phyloP scores from a whole-genome alignment of 73 alveolate genomes.

The Symbiodinium pilosum region DNA sequence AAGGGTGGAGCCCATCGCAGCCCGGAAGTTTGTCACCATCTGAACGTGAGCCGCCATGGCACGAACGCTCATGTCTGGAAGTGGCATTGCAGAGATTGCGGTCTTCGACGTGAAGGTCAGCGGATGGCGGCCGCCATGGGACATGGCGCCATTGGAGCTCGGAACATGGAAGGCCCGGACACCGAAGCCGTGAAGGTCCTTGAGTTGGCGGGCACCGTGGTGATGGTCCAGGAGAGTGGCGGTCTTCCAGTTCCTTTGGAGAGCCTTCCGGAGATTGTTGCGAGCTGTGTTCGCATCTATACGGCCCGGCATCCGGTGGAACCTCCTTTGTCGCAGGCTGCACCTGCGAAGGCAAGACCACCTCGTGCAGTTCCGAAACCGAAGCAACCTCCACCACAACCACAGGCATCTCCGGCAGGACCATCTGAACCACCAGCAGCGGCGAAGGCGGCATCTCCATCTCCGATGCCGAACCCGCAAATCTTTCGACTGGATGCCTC shows the following conservation, averaged over 20 bases:
- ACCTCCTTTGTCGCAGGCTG: too few relatives aligned
- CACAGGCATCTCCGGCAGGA: too few relatives aligned
- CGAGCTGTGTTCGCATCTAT: not conserved
- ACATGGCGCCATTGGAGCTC: not conserved
- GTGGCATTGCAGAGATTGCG: slow-evolving; percentile 37
- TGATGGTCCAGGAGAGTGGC: not conserved
- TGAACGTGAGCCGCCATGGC: not conserved
- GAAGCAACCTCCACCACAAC: too few relatives aligned
- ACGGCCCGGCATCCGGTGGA: too few relatives aligned
- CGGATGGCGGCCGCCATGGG: not conserved
- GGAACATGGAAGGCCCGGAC: not conserved
- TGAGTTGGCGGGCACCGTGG: not conserved
- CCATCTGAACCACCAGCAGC: too few relatives aligned
- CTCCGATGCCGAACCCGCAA: too few relatives aligned
- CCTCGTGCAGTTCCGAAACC: too few relatives aligned
- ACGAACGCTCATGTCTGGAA: not conserved
- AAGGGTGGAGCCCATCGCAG: not conserved
- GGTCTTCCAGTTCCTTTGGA: not conserved
- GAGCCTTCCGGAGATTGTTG: not conserved
- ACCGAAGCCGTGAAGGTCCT: not conserved
- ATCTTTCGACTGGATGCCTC: too few relatives aligned
- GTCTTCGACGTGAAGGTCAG: not conserved
- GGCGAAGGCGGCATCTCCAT: too few relatives aligned
- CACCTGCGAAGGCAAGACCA: too few relatives aligned
- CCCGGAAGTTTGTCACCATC: not conserved